phyloP scores from a whole-genome alignment of 2,329 filamentous ascomycete species.

The Leptographium radiaticola region DNA sequence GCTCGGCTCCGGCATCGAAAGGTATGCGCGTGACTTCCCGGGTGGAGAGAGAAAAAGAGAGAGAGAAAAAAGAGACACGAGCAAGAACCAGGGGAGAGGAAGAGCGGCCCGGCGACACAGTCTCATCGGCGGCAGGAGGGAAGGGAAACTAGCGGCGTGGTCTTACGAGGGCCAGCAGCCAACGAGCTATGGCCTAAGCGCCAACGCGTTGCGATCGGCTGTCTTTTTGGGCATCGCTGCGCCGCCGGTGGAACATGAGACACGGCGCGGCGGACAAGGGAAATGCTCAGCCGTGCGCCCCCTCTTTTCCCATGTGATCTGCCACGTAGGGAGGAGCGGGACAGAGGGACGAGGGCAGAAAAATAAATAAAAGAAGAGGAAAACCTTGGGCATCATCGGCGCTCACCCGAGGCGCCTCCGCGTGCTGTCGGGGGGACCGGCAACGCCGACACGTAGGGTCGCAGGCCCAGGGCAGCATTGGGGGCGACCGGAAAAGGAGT shows the following conservation, averaged over 20 bases:
- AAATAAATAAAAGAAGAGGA: background rate
- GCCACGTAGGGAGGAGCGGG: background rate
- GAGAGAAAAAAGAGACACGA: background rate
- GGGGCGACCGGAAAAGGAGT: background rate
- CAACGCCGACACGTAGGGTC: background rate
- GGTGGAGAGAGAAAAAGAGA: background rate
- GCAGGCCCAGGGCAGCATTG: background rate
- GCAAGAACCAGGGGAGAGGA: background rate
- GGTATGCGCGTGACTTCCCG: background rate
- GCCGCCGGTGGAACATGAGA: background rate
- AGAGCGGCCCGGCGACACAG: too few relatives aligned
- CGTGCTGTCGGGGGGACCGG: too few relatives aligned
- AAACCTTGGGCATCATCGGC: background rate
- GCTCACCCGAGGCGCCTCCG: too few relatives aligned
- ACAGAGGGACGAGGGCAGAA: background rate
- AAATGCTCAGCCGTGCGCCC: background rate
- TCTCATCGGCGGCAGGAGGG: background rate
- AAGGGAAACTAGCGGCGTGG: background rate
- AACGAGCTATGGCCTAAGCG: background rate
- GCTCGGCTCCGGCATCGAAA: background rate
- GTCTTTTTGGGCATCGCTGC: too few relatives aligned
- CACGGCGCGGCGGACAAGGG: background rate
- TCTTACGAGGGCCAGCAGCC: background rate
- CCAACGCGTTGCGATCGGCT: background rate
- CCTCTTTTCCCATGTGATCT: too few relatives aligned